phyloP scores from a whole-genome alignment of 371 early-diverging fungal genomes.

The Syncephalastrum contaminatum region DNA sequence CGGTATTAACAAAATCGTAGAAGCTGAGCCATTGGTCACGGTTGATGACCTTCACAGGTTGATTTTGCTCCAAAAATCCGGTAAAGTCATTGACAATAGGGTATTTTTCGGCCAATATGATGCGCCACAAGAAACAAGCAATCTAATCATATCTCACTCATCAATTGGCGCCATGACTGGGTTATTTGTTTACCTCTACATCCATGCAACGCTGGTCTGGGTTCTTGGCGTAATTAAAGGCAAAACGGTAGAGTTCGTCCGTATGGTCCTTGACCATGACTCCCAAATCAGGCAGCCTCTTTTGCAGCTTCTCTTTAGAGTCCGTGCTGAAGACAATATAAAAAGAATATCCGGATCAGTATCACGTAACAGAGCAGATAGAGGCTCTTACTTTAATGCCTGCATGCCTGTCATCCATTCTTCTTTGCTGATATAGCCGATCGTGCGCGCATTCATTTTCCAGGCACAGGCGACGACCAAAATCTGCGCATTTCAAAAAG shows the following conservation, averaged over 20 bases:
- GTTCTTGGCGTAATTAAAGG: conserved; percentile 70
- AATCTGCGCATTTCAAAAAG: conserved; percentile 27
- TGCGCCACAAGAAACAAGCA: conserved; percentile 57
- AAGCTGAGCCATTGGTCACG: conserved; percentile 75
- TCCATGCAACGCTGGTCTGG: conserved; percentile 67
- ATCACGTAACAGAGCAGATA: not conserved
- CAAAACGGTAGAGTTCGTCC: conserved; percentile 65
- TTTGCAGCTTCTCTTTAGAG: conserved; percentile 48
- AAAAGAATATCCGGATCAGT: not conserved
- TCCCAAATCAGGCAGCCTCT: conserved; percentile 43
- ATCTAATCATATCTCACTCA: conserved; percentile 23
- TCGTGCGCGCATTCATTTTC: conserved; percentile 58
- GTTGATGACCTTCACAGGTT: conserved; percentile 68
- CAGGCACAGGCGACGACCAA: conserved; percentile 62
- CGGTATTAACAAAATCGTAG: conserved; percentile 59
- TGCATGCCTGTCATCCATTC: conserved; percentile 73
- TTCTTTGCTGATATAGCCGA: conserved; percentile 64
- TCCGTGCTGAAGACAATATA: conserved; percentile 44
- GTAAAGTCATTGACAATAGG: conserved; percentile 57
- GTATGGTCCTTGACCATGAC: conserved; percentile 45
- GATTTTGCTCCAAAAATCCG: conserved; percentile 52
- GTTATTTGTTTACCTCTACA: conserved; percentile 48
- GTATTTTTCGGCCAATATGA: conserved; percentile 42
- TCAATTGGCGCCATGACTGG: not conserved
- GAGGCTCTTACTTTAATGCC: conserved; percentile 45